Conservation (phyloP, 1,139 yeast species). For the Entelexis sorbosivorans region DNA sequence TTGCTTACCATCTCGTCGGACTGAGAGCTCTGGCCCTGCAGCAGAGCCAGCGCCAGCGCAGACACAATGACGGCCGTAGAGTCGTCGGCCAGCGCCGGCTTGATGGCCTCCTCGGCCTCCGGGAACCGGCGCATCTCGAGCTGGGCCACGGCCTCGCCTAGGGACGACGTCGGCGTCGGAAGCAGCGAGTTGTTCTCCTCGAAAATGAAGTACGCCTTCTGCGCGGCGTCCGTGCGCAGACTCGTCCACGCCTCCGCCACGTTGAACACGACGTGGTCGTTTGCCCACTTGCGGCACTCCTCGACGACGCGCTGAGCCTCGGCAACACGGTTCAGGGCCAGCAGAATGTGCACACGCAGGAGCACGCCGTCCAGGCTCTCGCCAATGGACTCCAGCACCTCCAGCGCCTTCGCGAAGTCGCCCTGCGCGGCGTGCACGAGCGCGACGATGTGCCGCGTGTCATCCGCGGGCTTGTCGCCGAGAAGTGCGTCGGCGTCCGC, state of each 20-base stretch:
- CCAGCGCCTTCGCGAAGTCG: slow-evolving; percentile 30
- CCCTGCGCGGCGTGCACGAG: slow-evolving; percentile 28
- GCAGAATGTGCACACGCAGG: slow-evolving; percentile 31
- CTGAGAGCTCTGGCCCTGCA: slow-evolving; percentile 38
- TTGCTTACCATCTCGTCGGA: slow-evolving; percentile 33
- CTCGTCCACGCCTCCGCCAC: slow-evolving; percentile 58
- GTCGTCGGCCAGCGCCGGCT: slow-evolving; percentile 34
- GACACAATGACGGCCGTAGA: slow-evolving; percentile 47
- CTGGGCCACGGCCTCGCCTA: slow-evolving; percentile 40
- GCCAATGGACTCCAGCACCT: slow-evolving; percentile 27
- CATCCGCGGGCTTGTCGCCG: slow-evolving; percentile 23
- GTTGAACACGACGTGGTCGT: slow-evolving; percentile 58
- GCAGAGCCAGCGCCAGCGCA: slow-evolving; percentile 43
- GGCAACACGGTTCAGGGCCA: slow-evolving; percentile 29
- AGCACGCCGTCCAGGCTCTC: slow-evolving; percentile 32
- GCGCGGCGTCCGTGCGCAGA: slow-evolving; percentile 41
- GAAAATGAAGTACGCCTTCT: slow-evolving; percentile 56
- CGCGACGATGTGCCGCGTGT: slow-evolving; percentile 31
- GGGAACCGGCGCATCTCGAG: slow-evolving; percentile 39
- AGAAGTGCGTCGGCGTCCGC: slow-evolving; percentile 24
- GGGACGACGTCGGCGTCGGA: slow-evolving; percentile 41
- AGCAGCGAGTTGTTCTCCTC: slow-evolving; percentile 47
- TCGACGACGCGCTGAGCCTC: slow-evolving; percentile 30
- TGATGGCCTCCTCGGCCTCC: slow-evolving; percentile 38
- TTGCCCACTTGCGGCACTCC: slow-evolving; percentile 40